A percentile compares a stretch with the other conserved stretches of the same genome.
phyloP scores from a whole-genome alignment of 176 grass and related monocot species.

The Oryza glaberrima region DNA sequence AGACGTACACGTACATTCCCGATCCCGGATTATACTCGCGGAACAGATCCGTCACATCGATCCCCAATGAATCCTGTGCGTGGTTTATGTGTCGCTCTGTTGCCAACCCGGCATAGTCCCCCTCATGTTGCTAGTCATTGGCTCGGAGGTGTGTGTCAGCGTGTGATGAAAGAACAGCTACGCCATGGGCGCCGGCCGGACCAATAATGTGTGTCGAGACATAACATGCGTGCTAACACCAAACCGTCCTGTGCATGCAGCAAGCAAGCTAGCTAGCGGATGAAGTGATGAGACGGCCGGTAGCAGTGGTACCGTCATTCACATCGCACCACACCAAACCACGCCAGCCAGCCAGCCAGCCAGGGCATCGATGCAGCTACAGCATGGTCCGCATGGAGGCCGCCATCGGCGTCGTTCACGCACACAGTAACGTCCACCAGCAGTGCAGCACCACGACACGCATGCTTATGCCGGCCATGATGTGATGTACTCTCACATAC shows the following conservation, averaged over 20 bases:
- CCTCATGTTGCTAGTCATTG: no score
- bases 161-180: neutral
- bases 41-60: neutral
- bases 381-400: neutral
- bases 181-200: no score
- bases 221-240: neutral
- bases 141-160: neutral
- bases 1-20: neutral
- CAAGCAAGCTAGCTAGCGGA: no score
- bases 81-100: conserved; percentile 2
- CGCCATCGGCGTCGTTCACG: neutral
- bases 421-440: neutral
- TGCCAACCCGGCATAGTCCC: conserved; percentile 1
- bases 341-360: no score
- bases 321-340: no score
- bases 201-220: conserved; percentile 24
- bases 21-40: neutral
- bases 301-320: neutral
- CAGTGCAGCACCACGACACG: neutral
- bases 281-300: neutral
- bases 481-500: no score
- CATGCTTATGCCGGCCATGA: neutral
- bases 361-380: neutral
- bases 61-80: neutral
- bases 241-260: neutral